Conservation (phyloP, 768 basidiomycete species). For the Ramaria sp. region DNA sequence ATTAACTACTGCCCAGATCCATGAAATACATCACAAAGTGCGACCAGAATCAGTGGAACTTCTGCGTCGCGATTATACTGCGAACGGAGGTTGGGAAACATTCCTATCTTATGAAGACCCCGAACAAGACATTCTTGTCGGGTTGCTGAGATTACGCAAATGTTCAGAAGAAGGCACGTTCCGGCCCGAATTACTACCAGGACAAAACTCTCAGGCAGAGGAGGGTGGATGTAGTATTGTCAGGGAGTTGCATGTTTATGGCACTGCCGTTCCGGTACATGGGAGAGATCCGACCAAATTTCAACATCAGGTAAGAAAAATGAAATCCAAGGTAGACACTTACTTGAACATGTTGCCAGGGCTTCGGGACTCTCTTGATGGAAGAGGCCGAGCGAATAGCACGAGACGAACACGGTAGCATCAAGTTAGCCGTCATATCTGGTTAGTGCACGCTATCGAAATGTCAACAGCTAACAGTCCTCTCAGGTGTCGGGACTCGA, state of each 20-base stretch:
- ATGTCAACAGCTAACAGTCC: not conserved
- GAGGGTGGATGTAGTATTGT: slow-evolving; percentile 88
- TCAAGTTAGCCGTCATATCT: slow-evolving; percentile 95
- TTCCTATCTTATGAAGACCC: slow-evolving; percentile 99
- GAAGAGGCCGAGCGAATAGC: slow-evolving; percentile 99
- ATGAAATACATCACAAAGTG: slow-evolving; percentile 98
- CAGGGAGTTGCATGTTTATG: slow-evolving; percentile 93
- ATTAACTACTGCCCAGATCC: slow-evolving; percentile 46
- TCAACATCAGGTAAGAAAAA: slow-evolving; percentile 66
- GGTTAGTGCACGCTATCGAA: slow-evolving; percentile 33
- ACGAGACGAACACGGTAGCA: slow-evolving; percentile 89
- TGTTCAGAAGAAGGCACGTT: slow-evolving; percentile 97
- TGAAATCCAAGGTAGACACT: not conserved
- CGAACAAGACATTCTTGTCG: slow-evolving; percentile 91
- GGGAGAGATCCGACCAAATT: slow-evolving; percentile 97
- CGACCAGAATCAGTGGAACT: slow-evolving; percentile 93
- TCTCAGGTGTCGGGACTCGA: slow-evolving; percentile 81
- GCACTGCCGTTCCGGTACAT: slow-evolving; percentile 95
- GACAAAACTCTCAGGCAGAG: slow-evolving; percentile 34
- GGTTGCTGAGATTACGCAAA: slow-evolving; percentile 82
- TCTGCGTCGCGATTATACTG: slow-evolving; percentile 87
- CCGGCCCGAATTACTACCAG: slow-evolving; percentile 74
- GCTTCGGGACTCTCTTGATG: slow-evolving; percentile 96
- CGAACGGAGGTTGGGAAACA: slow-evolving; percentile 99
- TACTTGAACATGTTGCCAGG: slow-evolving; percentile 33